These are phyloP conservation scores for Rhodotorula sp. DNA, from an alignment of 1,284 basidiomycete species.

Conservation along the genomic window DNA sequence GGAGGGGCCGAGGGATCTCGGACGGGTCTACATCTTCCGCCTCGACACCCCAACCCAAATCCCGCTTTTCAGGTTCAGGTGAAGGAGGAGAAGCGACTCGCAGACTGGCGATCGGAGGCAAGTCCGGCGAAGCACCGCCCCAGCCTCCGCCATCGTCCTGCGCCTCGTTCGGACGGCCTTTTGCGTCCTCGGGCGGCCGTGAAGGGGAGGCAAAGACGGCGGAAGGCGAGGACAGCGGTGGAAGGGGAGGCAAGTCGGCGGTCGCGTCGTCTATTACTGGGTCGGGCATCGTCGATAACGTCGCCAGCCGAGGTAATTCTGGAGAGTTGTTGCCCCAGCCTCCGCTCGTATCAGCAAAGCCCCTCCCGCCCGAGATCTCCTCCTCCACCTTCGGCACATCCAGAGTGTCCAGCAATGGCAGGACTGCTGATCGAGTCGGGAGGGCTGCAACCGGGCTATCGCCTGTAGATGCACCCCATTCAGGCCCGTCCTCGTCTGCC, in stretches of 20 bases:
- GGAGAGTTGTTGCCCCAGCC: background rate
- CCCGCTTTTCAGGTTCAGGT: background rate
- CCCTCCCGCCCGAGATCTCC: background rate
- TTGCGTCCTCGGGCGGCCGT: background rate
- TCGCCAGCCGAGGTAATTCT: background rate
- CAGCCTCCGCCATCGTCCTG: conserved; percentile 6
- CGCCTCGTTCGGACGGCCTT: background rate
- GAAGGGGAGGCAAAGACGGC: background rate
- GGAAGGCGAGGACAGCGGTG: background rate
- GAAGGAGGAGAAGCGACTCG: conserved; percentile 11
- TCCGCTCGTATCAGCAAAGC: background rate
- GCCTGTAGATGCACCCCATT: conserved; percentile 16
- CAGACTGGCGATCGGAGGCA: conserved; percentile 18
- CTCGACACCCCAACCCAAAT: conserved; percentile 11
- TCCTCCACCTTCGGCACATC: background rate
- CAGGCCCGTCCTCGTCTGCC: conserved; percentile 15
- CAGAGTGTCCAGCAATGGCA: background rate
- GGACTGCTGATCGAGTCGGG: background rate
- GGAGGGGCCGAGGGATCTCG: conserved; percentile 1
- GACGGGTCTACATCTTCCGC: background rate
- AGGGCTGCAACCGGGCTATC: background rate
- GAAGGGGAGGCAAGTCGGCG: background rate
- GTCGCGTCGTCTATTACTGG: background rate
- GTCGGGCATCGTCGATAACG: fast-evolving
- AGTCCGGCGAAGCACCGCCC: conserved; percentile 11